Base-by-base conservation (phyloP, 2,329 filamentous ascomycete species). In the Neoscytalidium dimidiatum region DNA sequence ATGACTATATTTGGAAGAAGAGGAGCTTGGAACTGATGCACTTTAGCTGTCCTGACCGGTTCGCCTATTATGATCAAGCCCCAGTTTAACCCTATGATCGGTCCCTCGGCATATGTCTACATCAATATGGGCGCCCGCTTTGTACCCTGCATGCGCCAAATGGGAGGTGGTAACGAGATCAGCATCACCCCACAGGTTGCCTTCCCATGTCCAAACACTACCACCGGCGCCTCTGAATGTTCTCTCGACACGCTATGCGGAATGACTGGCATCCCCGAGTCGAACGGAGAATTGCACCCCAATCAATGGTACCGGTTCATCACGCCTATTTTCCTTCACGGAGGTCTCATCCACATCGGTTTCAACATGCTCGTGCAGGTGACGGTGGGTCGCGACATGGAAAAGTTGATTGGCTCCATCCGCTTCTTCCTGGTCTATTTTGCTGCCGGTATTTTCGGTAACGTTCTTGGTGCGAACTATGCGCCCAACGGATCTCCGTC, bases 241-340 rank as follows among this genome's bases (percentile, higher is more conserved):
- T 84, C 87, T 0, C 85, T 99, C 9, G 89, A 88, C 9, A 81
- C 94, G 17, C 84, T 96, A 17, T 99, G 95, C 77, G 94, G 94
- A 29, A 95, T 97, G 72, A 84, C 84, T 65, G 90, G 90, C 66
- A 88, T 93, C 5, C 90, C 91, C 8, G 73, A 82, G 2, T 70
- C 76, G 19, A 75, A 75, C 28, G 80, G 82, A 46, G 77, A 79
- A 48, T 73, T 85, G 60, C 84, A 87, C 70, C 95, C 95, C 0
- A 89, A 98, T 74, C 95, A 99, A 77, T 99, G 95, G 95, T 99
- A 87, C 79, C 91, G 95, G 67, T 98, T 99, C 81, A 97, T 99
- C 73, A 82, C 90, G 1, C 94, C 95, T 43, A 97, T 99, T 67
- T 99, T 99, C 80, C 82, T 99, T 72, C 95, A 99, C 73, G 93